A percentile compares a stretch with the other conserved stretches of the same genome.
These are phyloP conservation scores for Apophysomyces sp. DNA, from an alignment of 371 early-diverging fungal genomes.

Conservation along the genomic window DNA sequence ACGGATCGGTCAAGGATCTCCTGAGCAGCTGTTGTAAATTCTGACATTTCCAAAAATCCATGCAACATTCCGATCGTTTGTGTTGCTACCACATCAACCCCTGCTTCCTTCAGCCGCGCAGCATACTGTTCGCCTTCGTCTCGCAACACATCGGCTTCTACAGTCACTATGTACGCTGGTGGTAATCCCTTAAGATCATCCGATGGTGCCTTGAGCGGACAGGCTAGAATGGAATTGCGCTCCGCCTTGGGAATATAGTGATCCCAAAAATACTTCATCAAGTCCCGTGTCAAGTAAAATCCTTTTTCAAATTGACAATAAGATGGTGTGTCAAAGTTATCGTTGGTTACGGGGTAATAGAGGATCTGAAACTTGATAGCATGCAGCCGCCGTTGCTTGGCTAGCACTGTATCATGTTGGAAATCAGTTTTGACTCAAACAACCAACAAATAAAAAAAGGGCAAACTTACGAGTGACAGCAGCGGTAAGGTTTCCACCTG, in stretches of 20 bases:
- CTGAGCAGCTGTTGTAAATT: background rate
- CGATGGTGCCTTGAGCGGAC: slow-evolving; percentile 12
- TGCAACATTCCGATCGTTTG: slow-evolving; percentile 22
- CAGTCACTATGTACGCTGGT: slow-evolving; percentile 27
- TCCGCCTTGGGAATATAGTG: background rate
- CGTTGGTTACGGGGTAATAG: slow-evolving; percentile 8
- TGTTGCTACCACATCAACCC: slow-evolving; percentile 16
- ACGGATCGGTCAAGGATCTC: background rate
- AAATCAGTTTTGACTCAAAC: slow-evolving; percentile 25
- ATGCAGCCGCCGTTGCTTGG: slow-evolving; percentile 2
- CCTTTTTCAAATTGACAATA: slow-evolving; percentile 9
- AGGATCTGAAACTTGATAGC: slow-evolving; percentile 6
- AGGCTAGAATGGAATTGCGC: slow-evolving; percentile 4
- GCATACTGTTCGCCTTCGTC: slow-evolving; percentile 41
- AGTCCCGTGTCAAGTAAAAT: background rate
- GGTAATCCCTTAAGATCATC: slow-evolving; percentile 31
- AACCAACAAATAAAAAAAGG: background rate
- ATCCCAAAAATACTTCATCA: background rate
- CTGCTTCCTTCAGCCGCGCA: slow-evolving; percentile 21
- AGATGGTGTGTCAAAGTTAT: slow-evolving; percentile 10
- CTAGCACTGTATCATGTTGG: slow-evolving; percentile 47
- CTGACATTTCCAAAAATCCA: slow-evolving; percentile 21
- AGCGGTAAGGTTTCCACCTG: slow-evolving; percentile 13
- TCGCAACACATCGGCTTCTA: slow-evolving; percentile 36
- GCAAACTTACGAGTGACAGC: slow-evolving; percentile 1